phyloP scores from a whole-genome alignment of 495 filamentous ascomycete species.

The Tuber indicum region DNA sequence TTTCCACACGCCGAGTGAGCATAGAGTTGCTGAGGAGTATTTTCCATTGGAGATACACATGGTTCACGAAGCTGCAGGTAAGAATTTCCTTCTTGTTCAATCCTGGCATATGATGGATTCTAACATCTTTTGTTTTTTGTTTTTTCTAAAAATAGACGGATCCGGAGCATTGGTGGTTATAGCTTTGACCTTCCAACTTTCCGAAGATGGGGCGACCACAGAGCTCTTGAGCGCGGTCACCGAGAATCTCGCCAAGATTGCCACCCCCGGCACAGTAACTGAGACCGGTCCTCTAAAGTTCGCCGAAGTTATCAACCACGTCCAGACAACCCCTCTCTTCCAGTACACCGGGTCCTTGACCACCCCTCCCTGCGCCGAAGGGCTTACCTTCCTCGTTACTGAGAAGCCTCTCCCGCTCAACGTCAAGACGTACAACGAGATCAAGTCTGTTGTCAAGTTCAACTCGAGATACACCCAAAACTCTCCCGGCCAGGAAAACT shows the following conservation, averaged over 20 bases:
- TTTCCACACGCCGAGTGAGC: conserved; percentile 65
- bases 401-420: conserved; percentile 50
- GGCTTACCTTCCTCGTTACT: conserved; percentile 54
- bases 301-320: conserved; percentile 48
- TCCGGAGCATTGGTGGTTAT: conserved; percentile 51
- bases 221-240: conserved; percentile 53
- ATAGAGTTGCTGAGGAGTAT: conserved; percentile 53
- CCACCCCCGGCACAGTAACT: conserved; percentile 51
- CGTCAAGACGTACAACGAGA: conserved; percentile 50
- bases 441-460: conserved; percentile 58
- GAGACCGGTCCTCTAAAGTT: conserved; percentile 55
- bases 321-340: conserved; percentile 50
- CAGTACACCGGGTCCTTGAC: conserved; percentile 60
- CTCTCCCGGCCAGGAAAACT: conserved; percentile 50
- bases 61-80: conserved; percentile 53
- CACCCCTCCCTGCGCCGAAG: conserved; percentile 62
- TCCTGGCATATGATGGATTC: conserved; percentile 4
- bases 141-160: conserved; percentile 23
- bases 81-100: not conserved
- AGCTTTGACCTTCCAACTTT: conserved; percentile 56
- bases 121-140: conserved; percentile 8
- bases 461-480: conserved; percentile 61
- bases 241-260: conserved; percentile 50
- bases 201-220: conserved; percentile 44
- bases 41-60: conserved; percentile 61